These are phyloP conservation scores for Rhinocladiella similis DNA, from an alignment of 2,329 filamentous ascomycete genomes.

Conservation along the genomic window DNA sequence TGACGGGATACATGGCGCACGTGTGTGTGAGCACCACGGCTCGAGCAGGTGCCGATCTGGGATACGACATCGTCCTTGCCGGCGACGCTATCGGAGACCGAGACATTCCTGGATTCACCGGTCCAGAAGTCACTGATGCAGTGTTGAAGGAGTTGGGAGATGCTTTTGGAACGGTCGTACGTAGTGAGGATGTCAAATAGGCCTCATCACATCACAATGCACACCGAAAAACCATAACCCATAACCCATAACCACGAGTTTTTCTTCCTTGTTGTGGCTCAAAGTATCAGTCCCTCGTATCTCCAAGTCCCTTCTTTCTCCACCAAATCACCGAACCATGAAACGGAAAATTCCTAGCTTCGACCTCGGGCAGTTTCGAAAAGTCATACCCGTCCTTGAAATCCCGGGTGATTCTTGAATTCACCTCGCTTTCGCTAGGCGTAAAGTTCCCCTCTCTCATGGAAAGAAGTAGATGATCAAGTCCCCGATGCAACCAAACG, in stretches of 20 bases:
- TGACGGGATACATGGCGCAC: constrained; percentile 55
- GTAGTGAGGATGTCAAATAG: constrained; percentile 46
- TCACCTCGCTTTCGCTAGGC: not conserved
- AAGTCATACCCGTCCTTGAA: constrained; percentile 4
- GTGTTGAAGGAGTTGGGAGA: constrained; percentile 62
- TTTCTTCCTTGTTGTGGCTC: too few species aligned
- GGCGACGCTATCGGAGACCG: constrained; percentile 66
- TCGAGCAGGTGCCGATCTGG: constrained; percentile 59
- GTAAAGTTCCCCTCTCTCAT: not conserved
- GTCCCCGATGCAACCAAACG: constrained; percentile 19
- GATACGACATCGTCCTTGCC: constrained; percentile 63
- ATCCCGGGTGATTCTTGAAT: not conserved
- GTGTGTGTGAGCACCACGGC: constrained; percentile 65
- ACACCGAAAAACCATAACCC: too few species aligned
- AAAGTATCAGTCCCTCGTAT: not conserved
- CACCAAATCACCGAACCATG: constrained; percentile 18
- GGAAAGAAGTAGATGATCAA: constrained; percentile 2
- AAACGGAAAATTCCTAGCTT: constrained; percentile 20
- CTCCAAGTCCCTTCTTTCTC: constrained; percentile 4
- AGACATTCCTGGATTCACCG: constrained; percentile 63
- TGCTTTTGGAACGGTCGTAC: constrained; percentile 62
- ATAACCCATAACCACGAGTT: too few species aligned
- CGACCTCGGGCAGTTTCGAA: constrained; percentile 8
- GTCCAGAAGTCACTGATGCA: constrained; percentile 52
- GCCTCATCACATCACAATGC: not conserved